Evolutionary conservation across 2,329 filamentous ascomycete species (phyloP).

Genomic region (Anthostomella pinea): DNA sequence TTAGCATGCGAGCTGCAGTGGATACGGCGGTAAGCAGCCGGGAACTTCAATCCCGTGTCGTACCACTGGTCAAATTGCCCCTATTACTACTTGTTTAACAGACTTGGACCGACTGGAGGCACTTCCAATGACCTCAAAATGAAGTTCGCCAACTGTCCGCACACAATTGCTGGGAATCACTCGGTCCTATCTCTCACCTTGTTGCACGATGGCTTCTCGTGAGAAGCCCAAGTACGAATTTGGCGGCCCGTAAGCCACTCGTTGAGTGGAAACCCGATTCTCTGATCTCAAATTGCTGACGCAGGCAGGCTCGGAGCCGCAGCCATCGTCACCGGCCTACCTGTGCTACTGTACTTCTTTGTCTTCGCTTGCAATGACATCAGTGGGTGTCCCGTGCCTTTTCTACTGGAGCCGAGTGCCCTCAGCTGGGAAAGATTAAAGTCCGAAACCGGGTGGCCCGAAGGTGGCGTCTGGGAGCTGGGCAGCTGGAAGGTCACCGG

Average conservation of each 20-base stretch:
- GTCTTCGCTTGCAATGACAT: slow-evolving; percentile 90
- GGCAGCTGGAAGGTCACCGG: slow-evolving; percentile 66
- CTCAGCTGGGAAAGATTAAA: slow-evolving; percentile 72
- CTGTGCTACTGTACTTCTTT: slow-evolving; percentile 73
- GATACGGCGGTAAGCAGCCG: no score
- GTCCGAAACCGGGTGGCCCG: slow-evolving; percentile 77
- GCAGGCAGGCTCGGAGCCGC: slow-evolving; percentile 67
- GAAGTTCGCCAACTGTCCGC: no score
- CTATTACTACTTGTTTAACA: no score
- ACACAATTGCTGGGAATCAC: no score
- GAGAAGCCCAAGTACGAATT: slow-evolving; percentile 20
- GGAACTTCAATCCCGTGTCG: no score
- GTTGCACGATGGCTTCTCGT: background rate
- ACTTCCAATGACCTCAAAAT: no score
- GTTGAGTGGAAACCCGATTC: background rate
- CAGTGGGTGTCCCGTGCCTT: slow-evolving; percentile 81
- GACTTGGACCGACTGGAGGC: no score
- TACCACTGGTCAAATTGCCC: no score
- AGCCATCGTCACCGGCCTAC: slow-evolving; percentile 76
- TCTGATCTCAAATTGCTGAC: slow-evolving; percentile 11
- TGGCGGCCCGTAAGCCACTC: slow-evolving; percentile 22
- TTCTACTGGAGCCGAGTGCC: slow-evolving; percentile 68
- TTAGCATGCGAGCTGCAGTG: no score
- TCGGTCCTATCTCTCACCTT: no score
- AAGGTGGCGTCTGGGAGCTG: slow-evolving; percentile 66